These are phyloP conservation scores for Byssochlamys sp. DNA, from an alignment of 2,329 filamentous ascomycete genomes.

Conservation along the genomic window DNA sequence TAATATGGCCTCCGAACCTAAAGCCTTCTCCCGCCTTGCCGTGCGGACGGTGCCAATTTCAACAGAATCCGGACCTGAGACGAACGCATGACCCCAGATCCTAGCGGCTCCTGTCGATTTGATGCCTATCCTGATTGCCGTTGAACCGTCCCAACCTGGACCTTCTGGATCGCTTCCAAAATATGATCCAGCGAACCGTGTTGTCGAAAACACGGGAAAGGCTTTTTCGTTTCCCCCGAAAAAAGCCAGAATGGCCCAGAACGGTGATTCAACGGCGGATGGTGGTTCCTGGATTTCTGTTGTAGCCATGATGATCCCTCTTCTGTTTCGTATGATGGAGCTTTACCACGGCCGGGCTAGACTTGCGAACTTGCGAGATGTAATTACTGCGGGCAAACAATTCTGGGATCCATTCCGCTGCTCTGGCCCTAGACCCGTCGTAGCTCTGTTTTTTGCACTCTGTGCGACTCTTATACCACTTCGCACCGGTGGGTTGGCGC, in stretches of 20 bases:
- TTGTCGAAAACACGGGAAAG: not conserved
- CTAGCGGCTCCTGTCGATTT: not conserved
- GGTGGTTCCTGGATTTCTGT: not conserved
- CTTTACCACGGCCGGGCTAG: not conserved
- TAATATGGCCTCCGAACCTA: not conserved
- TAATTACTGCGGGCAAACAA: not conserved
- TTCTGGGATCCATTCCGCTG: not conserved
- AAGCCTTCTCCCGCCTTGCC: not conserved
- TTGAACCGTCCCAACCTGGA: not conserved
- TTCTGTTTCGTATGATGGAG: not conserved
- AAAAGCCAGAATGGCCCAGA: not conserved
- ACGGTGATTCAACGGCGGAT: not conserved
- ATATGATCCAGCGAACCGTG: not conserved
- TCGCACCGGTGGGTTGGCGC: not conserved
- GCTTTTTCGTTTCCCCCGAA: not conserved
- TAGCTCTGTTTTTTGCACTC: not conserved
- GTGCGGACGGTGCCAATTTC: not conserved
- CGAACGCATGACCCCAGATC: slow-evolving; percentile 1
- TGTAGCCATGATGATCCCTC: not conserved
- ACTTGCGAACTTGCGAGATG: not conserved
- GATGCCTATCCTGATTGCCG: not conserved
- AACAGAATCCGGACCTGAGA: not conserved
- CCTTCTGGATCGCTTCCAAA: not conserved
- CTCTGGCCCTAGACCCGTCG: not conserved
- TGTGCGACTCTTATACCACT: not conserved